Conservation (phyloP, 2,329 filamentous ascomycete species). For the Aspergillus vadensis region DNA sequence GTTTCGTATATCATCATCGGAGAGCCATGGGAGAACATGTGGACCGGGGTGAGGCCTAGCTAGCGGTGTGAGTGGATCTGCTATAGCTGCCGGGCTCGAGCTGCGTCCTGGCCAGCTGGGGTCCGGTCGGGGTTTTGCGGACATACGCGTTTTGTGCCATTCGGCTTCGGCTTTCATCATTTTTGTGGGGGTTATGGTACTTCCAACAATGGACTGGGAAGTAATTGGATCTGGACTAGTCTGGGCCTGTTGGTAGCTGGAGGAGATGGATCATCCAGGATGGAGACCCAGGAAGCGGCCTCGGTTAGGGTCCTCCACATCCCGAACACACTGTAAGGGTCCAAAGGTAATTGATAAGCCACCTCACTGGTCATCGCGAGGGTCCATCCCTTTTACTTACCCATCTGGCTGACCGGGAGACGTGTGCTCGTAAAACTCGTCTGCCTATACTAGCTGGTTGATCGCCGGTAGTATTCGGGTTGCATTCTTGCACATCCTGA, state of each 20-base stretch:
- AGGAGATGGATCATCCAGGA: not conserved
- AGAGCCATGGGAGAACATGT: conserved; percentile 3
- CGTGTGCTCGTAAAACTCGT: not conserved
- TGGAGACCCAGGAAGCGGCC: not conserved
- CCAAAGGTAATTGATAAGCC: not conserved
- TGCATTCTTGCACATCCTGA: not conserved
- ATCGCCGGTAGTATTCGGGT: not conserved
- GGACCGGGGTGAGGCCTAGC: not conserved
- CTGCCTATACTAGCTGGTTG: not conserved
- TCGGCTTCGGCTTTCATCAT: too few species aligned
- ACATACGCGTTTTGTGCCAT: too few species aligned
- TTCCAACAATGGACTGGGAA: too few species aligned
- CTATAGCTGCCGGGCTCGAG: not conserved
- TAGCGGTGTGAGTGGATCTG: not conserved
- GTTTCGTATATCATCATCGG: not conserved
- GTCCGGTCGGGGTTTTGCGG: not conserved
- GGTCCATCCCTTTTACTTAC: not conserved
- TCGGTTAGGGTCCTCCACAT: conserved; percentile 5
- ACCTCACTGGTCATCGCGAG: not conserved
- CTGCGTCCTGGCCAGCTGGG: not conserved
- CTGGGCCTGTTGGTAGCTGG: conserved; percentile 34
- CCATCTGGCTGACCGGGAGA: not conserved
- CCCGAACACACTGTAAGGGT: conserved; percentile 2
- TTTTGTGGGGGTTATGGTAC: too few species aligned
- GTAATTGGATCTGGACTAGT: conserved; percentile 49